Conservation (phyloP, 371 early-diverging fungal species). For the Mortierella sp. region DNA sequence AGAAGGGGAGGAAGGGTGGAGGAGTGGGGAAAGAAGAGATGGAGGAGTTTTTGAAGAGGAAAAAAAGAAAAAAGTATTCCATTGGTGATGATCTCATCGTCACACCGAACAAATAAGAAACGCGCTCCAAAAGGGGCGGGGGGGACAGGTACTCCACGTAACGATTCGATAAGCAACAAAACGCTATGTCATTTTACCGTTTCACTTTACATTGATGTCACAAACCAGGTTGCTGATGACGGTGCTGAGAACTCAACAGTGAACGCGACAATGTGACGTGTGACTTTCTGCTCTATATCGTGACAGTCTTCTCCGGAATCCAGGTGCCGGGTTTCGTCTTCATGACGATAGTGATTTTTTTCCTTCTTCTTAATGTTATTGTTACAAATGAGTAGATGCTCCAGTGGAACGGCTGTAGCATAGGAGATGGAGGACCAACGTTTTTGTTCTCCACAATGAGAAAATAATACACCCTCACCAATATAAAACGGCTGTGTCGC, state of each 20-base stretch:
- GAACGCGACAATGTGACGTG: constrained; percentile 28
- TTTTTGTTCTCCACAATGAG: constrained; percentile 5
- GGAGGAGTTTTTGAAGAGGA: neutral
- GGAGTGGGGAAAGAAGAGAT: neutral
- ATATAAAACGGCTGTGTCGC: neutral
- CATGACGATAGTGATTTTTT: no score
- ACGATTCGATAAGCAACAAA: neutral
- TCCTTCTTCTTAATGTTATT: neutral
- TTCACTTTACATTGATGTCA: neutral
- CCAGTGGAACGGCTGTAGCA: constrained; percentile 20
- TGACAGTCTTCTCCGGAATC: neutral
- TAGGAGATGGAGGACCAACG: constrained; percentile 25
- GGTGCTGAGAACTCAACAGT: constrained; percentile 25
- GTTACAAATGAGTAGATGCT: neutral
- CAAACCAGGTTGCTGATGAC: neutral
- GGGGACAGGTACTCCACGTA: neutral
- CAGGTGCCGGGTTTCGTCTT: neutral
- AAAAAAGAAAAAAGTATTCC: neutral
- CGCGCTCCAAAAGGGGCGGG: neutral
- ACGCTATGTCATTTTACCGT: neutral
- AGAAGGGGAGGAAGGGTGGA: neutral
- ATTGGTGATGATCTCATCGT: neutral
- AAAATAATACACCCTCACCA: neutral
- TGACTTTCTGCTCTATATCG: neutral
- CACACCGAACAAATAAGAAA: neutral